Conservation (phyloP, 257 asterid species). For the Solanum arcanum region DNA sequence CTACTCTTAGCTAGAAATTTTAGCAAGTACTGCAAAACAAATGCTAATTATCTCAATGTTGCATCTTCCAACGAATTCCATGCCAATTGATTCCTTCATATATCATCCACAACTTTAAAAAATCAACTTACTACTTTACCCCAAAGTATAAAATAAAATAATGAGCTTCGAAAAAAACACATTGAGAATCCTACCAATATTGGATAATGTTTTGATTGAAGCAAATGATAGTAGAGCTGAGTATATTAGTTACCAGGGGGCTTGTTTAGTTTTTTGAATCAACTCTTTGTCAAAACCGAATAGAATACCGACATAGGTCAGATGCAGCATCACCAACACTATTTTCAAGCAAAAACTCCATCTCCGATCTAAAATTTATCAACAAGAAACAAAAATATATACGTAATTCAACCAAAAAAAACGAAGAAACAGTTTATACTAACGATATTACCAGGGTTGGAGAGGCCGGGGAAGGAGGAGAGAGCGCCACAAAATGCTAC, state of each 20-base stretch:
- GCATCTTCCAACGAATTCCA: not conserved
- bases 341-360: constrained; percentile 52
- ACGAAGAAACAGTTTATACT: not conserved
- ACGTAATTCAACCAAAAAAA: not conserved
- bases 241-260: constrained; percentile 40
- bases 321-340: constrained; percentile 74
- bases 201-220: not conserved
- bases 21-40: not conserved
- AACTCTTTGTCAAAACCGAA: constrained; percentile 52
- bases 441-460: constrained; percentile 63
- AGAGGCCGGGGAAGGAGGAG: constrained; percentile 63
- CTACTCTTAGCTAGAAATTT: not conserved
- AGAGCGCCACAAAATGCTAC: constrained; percentile 52
- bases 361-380: constrained; percentile 47
- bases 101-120: not conserved
- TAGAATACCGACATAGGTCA: constrained; percentile 44
- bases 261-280: constrained; percentile 39
- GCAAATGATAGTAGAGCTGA: not conserved
- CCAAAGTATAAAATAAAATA: not conserved
- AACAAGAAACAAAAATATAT: not conserved
- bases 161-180: not conserved
- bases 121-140: not conserved
- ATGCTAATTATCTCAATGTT: not conserved
- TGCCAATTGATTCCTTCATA: not conserved
- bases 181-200: not conserved